These are phyloP conservation scores for Bocquillonia castaneifolia DNA, from an alignment of 441 rosid species.

Conservation along the genomic window DNA sequence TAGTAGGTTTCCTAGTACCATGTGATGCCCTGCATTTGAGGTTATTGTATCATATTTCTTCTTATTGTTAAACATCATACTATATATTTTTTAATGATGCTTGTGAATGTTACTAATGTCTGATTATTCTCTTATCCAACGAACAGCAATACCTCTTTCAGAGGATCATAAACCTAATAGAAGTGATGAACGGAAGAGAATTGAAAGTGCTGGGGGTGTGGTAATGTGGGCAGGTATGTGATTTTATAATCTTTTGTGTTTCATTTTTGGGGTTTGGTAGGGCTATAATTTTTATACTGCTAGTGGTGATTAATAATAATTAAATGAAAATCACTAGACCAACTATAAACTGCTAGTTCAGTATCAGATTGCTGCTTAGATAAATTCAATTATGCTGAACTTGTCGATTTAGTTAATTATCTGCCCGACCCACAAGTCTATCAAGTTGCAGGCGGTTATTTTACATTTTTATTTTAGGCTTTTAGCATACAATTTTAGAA, in stretches of 20 bases:
- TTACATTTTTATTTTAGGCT: neutral
- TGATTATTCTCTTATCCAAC: slow-evolving; percentile 18
- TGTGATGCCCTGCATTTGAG: neutral
- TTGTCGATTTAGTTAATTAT: no score
- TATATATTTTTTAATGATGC: neutral
- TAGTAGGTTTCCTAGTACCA: neutral
- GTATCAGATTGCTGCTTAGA: no score
- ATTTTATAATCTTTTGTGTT: slow-evolving; percentile 5
- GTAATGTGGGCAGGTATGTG: slow-evolving; percentile 96
- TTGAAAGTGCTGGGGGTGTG: slow-evolving; percentile 91
- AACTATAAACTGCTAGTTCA: neutral
- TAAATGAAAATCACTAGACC: no score
- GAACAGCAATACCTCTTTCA: slow-evolving; percentile 81
- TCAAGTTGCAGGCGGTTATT: neutral
- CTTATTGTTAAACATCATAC: neutral
- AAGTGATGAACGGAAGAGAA: slow-evolving; percentile 94
- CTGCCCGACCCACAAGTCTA: no score
- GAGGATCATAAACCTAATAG: slow-evolving; percentile 99
- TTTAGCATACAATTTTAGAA: neutral
- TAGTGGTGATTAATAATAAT: no score
- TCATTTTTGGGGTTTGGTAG: neutral
- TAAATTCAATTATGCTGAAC: no score
- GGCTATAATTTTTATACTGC: no score
- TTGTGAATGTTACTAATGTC: neutral
- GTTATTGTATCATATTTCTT: neutral